phyloP scores from a whole-genome alignment of 352 stramenopile species.

The Globisporangium takayamanum region DNA sequence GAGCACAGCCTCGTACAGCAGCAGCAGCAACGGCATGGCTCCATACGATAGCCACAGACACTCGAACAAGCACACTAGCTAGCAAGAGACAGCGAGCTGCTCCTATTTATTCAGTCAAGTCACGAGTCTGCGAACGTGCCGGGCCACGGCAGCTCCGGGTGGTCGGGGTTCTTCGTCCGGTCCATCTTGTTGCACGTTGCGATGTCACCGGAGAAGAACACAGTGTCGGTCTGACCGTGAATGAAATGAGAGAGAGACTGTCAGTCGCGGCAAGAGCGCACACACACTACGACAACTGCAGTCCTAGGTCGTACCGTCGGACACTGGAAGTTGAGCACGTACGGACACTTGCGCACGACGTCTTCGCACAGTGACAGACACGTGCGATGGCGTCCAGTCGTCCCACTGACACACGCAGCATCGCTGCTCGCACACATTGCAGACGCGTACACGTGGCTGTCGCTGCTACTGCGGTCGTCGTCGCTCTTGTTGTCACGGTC shows the following conservation, averaged over 20 bases:
- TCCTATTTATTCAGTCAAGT: slow-evolving; percentile 11
- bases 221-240: slow-evolving; percentile 43
- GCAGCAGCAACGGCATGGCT: slow-evolving; percentile 1
- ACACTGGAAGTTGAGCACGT: slow-evolving; percentile 82
- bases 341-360: slow-evolving; percentile 78
- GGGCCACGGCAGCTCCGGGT: slow-evolving; percentile 54
- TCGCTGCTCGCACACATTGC: slow-evolving; percentile 6
- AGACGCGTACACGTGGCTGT: neutral
- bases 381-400: slow-evolving; percentile 42
- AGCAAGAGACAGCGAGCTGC: neutral
- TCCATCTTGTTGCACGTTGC: slow-evolving; percentile 73
- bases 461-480: neutral
- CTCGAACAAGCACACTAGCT: neutral
- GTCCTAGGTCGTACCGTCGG: slow-evolving; percentile 32
- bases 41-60: slow-evolving; percentile 11
- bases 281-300: neutral
- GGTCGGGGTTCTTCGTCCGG: slow-evolving; percentile 57
- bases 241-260: neutral
- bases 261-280: neutral
- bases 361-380: slow-evolving; percentile 83
- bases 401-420: slow-evolving; percentile 33
- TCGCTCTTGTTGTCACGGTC: neutral
- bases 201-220: slow-evolving; percentile 70
- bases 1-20: slow-evolving; percentile 34
- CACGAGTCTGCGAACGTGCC: slow-evolving; percentile 64